These are phyloP conservation scores for Dendrobium huoshanense DNA, from an alignment of 106 monocot species.

Conservation along the genomic window DNA sequence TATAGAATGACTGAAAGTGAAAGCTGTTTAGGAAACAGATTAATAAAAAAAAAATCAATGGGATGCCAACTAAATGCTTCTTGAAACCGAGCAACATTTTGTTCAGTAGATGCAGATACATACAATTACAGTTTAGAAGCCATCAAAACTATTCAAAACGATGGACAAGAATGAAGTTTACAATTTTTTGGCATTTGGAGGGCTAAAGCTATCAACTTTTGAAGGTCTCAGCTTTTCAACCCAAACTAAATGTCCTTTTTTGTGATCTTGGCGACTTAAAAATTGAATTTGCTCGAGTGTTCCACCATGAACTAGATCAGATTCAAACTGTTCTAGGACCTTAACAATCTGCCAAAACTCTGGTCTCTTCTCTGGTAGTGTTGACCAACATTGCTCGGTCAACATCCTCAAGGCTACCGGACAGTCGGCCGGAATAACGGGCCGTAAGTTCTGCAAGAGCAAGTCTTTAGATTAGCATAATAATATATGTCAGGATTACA, in stretches of 20 bases:
- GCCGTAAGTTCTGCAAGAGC: slow-evolving; percentile 52
- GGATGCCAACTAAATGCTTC: neutral
- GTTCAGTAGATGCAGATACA: neutral
- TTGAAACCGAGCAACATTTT: neutral
- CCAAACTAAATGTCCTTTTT: slow-evolving; percentile 22
- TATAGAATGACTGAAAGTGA: too few relatives aligned
- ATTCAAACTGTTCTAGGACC: slow-evolving; percentile 58
- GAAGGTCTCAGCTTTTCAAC: slow-evolving; percentile 26
- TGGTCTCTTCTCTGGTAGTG: slow-evolving; percentile 56
- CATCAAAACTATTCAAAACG: neutral
- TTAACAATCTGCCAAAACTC: slow-evolving; percentile 71
- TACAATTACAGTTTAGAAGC: neutral
- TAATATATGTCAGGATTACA: too few relatives aligned
- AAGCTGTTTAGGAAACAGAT: too few relatives aligned
- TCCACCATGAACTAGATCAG: slow-evolving; percentile 31
- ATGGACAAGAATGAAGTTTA: neutral
- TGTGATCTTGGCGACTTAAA: slow-evolving; percentile 32
- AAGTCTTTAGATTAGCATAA: neutral
- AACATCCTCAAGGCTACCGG: slow-evolving; percentile 32
- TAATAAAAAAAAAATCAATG: too few relatives aligned
- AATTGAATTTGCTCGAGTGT: slow-evolving; percentile 24
- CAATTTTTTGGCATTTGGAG: neutral
- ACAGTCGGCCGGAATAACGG: slow-evolving; percentile 40
- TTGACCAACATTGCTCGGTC: slow-evolving; percentile 67
- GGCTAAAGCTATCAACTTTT: neutral